phyloP scores from a whole-genome alignment of 208 protist species.

The Tritrichomonas musculus region DNA sequence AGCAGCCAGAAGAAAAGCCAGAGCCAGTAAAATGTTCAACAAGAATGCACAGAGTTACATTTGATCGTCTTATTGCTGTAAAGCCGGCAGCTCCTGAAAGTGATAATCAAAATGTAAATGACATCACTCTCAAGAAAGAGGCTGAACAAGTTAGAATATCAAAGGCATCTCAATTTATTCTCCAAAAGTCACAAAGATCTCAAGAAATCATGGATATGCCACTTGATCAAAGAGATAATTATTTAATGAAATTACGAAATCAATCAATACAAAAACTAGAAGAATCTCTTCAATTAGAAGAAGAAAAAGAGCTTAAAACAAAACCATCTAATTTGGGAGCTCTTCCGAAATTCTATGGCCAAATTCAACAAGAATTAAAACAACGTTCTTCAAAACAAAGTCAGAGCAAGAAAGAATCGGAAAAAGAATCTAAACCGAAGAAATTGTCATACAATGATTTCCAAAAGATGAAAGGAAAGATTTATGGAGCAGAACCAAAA shows the following conservation, averaged over 20 bases:
- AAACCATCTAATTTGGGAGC: neutral
- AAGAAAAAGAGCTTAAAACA: neutral
- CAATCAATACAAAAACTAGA: neutral
- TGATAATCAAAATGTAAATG: too few relatives aligned
- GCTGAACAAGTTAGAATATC: neutral
- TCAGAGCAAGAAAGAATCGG: neutral
- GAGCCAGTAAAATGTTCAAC: neutral
- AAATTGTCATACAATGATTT: neutral
- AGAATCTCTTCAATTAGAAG: neutral
- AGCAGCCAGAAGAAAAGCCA: neutral
- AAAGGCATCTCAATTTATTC: neutral
- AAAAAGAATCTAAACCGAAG: neutral
- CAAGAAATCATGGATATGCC: neutral
- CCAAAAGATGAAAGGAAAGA: neutral
- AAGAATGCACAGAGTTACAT: neutral
- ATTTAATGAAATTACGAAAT: neutral
- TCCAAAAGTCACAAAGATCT: neutral
- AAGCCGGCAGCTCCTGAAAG: too few relatives aligned
- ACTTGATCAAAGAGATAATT: neutral
- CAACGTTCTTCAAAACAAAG: neutral
- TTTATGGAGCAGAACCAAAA: neutral
- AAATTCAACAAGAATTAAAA: neutral
- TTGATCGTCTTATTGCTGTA: neutral
- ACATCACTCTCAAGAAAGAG: neutral
- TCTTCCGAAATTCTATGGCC: neutral